These are phyloP conservation scores for Pontederia crassipes DNA, from an alignment of 176 grass and related monocot genomes.

Conservation along the genomic window DNA sequence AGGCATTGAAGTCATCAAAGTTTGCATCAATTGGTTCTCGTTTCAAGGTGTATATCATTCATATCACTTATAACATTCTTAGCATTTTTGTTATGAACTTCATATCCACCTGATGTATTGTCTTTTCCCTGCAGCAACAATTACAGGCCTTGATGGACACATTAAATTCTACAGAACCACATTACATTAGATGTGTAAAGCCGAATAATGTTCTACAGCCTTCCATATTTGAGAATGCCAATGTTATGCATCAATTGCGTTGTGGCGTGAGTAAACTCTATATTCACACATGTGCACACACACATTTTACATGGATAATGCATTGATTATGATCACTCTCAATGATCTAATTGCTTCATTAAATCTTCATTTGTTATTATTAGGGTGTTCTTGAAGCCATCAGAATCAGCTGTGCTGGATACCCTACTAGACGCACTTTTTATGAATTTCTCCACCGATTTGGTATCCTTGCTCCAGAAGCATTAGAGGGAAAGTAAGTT, in stretches of 20 bases:
- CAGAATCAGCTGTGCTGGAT: conserved; percentile 19
- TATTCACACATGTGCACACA: neutral
- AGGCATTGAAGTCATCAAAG: conserved; percentile 88
- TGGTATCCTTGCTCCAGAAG: conserved; percentile 15
- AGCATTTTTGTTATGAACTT: neutral
- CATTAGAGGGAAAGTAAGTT: conserved; percentile 14
- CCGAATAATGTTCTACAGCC: conserved; percentile 89
- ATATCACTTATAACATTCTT: neutral
- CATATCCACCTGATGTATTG: conserved; percentile 1
- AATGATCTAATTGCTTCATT: neutral
- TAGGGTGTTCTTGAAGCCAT: conserved; percentile 18
- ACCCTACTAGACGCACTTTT: conserved; percentile 14
- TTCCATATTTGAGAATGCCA: conserved; percentile 90
- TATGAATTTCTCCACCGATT: conserved; percentile 18
- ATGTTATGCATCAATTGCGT: conserved; percentile 88
- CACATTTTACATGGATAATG: neutral
- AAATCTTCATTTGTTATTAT: no score
- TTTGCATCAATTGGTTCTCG: conserved; percentile 92
- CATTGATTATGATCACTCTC: neutral
- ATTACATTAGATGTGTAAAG: conserved; percentile 98
- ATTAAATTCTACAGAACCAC: conserved; percentile 74
- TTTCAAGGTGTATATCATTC: conserved; percentile 73
- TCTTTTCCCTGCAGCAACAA: conserved; percentile 77
- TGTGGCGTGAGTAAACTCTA: conserved; percentile 53
- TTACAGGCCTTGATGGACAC: conserved; percentile 96